Evolutionary conservation across 78 protist species (phyloP).

Genomic region (Emiliania huxleyi): DNA sequence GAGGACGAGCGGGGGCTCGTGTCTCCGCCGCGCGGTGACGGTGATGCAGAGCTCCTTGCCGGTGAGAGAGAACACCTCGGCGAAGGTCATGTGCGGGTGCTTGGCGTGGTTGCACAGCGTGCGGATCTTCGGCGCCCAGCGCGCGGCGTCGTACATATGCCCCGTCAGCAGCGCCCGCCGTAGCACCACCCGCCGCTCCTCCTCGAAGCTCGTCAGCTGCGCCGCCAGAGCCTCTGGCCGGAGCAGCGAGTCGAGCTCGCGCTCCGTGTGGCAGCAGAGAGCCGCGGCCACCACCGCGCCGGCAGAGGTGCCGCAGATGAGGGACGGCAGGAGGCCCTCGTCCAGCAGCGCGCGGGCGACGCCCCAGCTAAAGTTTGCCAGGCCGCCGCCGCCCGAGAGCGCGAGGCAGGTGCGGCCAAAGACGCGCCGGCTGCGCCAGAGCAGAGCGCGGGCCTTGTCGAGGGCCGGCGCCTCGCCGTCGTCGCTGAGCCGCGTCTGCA

Average conservation of each 20-base stretch:
- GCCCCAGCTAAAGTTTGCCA: constrained; percentile 26
- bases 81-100: too few relatives aligned
- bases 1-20: too few relatives aligned
- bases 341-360: constrained; percentile 38
- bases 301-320: constrained; percentile 59
- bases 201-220: neutral
- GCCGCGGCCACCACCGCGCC: constrained; percentile 61
- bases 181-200: neutral
- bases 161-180: neutral
- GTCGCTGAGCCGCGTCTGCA: neutral
- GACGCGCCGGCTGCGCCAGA: neutral
- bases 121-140: neutral
- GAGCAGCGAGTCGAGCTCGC: constrained; percentile 19
- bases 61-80: too few relatives aligned
- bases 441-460: neutral
- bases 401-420: constrained; percentile 37
- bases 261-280: constrained; percentile 31
- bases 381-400: constrained; percentile 48
- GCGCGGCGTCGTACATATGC: neutral
- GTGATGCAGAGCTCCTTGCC: too few relatives aligned
- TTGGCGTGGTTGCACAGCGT: too few relatives aligned
- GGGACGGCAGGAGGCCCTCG: constrained; percentile 4
- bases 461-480: neutral
- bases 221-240: neutral
- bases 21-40: too few relatives aligned